These are phyloP conservation scores for Mycena venus DNA, from an alignment of 768 basidiomycete genomes.

Conservation along the genomic window DNA sequence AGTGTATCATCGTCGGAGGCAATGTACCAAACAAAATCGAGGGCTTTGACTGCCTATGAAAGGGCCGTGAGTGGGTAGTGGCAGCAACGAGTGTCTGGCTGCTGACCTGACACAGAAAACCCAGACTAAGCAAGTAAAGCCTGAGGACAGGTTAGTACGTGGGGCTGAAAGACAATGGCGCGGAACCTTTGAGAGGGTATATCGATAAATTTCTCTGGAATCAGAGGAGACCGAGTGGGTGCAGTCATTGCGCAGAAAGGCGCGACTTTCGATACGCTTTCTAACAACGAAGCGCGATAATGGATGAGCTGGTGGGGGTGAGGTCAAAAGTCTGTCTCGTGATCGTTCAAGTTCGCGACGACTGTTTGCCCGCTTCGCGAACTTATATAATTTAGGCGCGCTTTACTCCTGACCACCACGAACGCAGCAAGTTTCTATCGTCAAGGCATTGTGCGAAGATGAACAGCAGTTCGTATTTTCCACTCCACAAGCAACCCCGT, in stretches of 20 bases:
- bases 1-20: conserved; percentile 58
- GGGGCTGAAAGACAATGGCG: neutral
- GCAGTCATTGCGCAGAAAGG: neutral
- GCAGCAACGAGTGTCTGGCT: neutral
- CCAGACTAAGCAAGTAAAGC: conserved; percentile 82
- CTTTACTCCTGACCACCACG: neutral
- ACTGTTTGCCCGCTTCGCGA: neutral
- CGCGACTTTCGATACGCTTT: neutral
- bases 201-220: conserved; percentile 82
- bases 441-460: neutral
- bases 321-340: neutral
- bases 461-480: conserved; percentile 1
- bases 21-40: conserved; percentile 76
- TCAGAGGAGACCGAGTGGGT: conserved; percentile 57
- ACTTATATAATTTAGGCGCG: neutral
- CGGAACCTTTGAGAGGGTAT: conserved; percentile 49
- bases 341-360: too few species aligned
- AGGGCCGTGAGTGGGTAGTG: neutral
- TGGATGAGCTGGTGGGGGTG: neutral
- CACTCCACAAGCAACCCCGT: neutral
- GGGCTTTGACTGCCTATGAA: conserved; percentile 77
- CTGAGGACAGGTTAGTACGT: conserved; percentile 63
- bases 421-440: neutral
- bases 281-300: neutral
- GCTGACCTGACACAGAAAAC: conserved; percentile 80